phyloP scores from a whole-genome alignment of 352 stramenopile species.

The Pythium volutum region DNA sequence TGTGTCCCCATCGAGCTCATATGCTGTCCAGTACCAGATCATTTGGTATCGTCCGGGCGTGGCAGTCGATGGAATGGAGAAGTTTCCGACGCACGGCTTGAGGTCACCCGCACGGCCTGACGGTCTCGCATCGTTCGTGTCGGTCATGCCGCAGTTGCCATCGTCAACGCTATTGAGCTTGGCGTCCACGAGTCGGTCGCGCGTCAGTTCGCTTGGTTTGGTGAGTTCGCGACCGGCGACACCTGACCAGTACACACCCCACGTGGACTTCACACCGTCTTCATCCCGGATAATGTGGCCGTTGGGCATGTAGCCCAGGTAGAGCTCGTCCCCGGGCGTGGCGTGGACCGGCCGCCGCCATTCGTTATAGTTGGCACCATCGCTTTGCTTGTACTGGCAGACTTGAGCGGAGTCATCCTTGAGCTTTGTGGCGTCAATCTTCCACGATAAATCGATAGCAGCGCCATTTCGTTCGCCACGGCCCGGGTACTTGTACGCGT shows the following conservation, averaged over 20 bases:
- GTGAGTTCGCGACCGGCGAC: conserved; percentile 23
- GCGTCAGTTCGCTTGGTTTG: conserved; percentile 31
- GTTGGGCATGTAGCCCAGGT: conserved; percentile 27
- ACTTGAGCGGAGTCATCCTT: conserved; percentile 5
- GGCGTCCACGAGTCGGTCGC: conserved; percentile 25
- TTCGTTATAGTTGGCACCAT: conserved; percentile 22
- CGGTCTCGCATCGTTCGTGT: conserved; percentile 1
- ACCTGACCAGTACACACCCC: conserved; percentile 38
- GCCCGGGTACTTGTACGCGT: conserved; percentile 35
- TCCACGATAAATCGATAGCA: conserved; percentile 27
- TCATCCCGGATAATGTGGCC: conserved; percentile 30
- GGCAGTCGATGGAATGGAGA: conserved; percentile 29
- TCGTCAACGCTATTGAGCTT: conserved; percentile 29
- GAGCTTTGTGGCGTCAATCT: conserved; percentile 21
- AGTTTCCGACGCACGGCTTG: conserved; percentile 30
- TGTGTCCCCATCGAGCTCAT: not conserved
- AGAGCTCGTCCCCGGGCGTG: conserved; percentile 28
- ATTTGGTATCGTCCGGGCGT: conserved; percentile 30
- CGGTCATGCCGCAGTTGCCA: conserved; percentile 31
- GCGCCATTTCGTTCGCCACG: conserved; percentile 22
- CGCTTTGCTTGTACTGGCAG: conserved; percentile 24
- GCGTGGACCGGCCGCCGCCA: conserved; percentile 27
- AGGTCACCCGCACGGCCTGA: conserved; percentile 27
- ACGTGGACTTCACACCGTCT: conserved; percentile 18
- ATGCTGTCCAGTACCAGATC: conserved; percentile 35